These are phyloP conservation scores for Monosporascus ibericus DNA, from an alignment of 2,329 filamentous ascomycete species.

Conservation along the genomic window DNA sequence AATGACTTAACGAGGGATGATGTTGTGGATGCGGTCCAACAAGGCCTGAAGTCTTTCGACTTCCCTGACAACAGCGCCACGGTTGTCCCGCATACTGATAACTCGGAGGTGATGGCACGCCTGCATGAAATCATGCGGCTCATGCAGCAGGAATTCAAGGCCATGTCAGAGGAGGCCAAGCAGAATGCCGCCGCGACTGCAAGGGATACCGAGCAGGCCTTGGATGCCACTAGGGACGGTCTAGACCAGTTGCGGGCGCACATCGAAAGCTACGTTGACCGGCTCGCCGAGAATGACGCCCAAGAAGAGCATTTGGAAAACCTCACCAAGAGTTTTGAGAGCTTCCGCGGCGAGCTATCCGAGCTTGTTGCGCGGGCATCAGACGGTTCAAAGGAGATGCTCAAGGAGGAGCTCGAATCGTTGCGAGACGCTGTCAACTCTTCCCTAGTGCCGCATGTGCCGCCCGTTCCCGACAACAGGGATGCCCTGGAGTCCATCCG, in stretches of 20 bases:
- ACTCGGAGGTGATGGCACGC: slow-evolving; percentile 46
- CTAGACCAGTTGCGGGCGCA: slow-evolving; percentile 73
- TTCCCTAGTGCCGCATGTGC: slow-evolving; percentile 54
- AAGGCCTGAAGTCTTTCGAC: slow-evolving; percentile 45
- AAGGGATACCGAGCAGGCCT: slow-evolving; percentile 78
- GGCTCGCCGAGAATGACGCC: slow-evolving; percentile 58
- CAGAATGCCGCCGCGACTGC: slow-evolving; percentile 75
- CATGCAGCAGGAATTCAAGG: slow-evolving; percentile 53
- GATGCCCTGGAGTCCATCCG: slow-evolving; percentile 67
- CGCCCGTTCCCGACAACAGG: slow-evolving; percentile 39
- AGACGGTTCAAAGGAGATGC: slow-evolving; percentile 56
- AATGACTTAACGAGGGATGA: slow-evolving; percentile 55
- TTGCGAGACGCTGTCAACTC: slow-evolving; percentile 72
- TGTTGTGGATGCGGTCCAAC: slow-evolving; percentile 57
- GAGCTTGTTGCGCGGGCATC: slow-evolving; percentile 48
- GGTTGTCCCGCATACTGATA: slow-evolving; percentile 36
- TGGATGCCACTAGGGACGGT: slow-evolving; percentile 83
- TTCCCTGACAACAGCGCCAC: slow-evolving; percentile 28
- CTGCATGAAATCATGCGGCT: slow-evolving; percentile 60
- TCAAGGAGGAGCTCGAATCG: slow-evolving; percentile 77
- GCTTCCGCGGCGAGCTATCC: slow-evolving; percentile 60
- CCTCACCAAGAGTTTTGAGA: slow-evolving; percentile 59
- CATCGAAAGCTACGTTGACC: slow-evolving; percentile 76
- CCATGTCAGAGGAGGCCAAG: slow-evolving; percentile 59
- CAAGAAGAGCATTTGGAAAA: slow-evolving; percentile 75